These are phyloP conservation scores for Penicillium angulare DNA, from an alignment of 495 filamentous ascomycete genomes.

Conservation along the genomic window DNA sequence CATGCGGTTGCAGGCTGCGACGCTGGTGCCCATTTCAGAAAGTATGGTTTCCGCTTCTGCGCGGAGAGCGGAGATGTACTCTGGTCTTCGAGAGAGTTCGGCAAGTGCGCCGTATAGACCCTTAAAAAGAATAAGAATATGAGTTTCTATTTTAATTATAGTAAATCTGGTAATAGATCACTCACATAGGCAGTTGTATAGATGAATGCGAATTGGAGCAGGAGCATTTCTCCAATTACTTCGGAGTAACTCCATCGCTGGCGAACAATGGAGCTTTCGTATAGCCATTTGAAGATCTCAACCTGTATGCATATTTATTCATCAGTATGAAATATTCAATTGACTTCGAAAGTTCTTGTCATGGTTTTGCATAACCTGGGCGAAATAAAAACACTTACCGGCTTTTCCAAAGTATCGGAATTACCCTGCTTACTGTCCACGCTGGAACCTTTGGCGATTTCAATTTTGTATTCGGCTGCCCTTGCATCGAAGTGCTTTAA, in stretches of 20 bases:
- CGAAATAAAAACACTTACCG: constrained; percentile 6
- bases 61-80: constrained; percentile 25
- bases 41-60: constrained; percentile 18
- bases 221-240: constrained; percentile 25
- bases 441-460: constrained; percentile 2
- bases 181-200: constrained; percentile 26
- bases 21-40: constrained; percentile 8
- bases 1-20: constrained; percentile 17
- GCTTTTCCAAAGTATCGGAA: constrained; percentile 1
- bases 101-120: constrained; percentile 21
- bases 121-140: constrained; percentile 4
- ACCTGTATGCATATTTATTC: neutral
- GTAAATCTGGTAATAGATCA: neutral
- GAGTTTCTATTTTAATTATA: neutral
- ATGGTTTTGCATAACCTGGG: too few relatives aligned
- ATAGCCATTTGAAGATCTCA: constrained; percentile 27
- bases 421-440: neutral
- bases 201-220: constrained; percentile 28
- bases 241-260: constrained; percentile 23
- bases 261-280: constrained; percentile 17
- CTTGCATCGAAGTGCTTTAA: constrained; percentile 24
- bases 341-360: too few relatives aligned
- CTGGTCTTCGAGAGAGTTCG: constrained; percentile 24
- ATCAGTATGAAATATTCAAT: neutral
- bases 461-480: constrained; percentile 19